Evolutionary conservation across 169 alveolate species (phyloP).

Genomic region (Theileria luwenshuni): DNA sequence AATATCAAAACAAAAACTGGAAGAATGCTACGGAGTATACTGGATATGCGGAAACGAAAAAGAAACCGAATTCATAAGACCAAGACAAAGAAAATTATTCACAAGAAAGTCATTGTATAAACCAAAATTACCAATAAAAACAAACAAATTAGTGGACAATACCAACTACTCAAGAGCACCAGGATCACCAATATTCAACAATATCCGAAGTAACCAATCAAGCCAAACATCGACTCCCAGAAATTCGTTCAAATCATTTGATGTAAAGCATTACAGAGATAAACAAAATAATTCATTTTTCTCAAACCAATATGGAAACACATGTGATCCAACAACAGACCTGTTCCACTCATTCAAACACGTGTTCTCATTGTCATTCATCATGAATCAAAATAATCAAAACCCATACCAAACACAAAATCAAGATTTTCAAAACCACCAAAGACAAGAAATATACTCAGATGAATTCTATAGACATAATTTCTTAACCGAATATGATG

Average conservation of each 20-base stretch:
- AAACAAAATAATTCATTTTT: constrained; percentile 39
- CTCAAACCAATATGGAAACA: constrained; percentile 57
- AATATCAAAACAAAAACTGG: constrained; percentile 51
- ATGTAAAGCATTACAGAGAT: constrained; percentile 1
- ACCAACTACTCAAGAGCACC: constrained; percentile 28
- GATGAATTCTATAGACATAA: too few species aligned
- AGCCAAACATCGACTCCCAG: neutral
- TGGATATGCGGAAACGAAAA: constrained; percentile 46
- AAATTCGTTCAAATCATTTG: neutral
- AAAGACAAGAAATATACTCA: neutral
- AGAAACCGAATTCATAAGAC: constrained; percentile 44
- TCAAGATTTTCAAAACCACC: neutral
- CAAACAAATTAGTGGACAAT: neutral
- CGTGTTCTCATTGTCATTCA: constrained; percentile 41
- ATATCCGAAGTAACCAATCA: neutral
- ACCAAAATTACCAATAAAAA: constrained; percentile 45
- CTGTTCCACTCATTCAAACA: constrained; percentile 46
- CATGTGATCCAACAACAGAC: constrained; percentile 51
- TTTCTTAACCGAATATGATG: too few species aligned
- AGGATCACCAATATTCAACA: constrained; percentile 28
- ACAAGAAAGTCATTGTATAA: constrained; percentile 56
- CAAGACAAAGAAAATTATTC: constrained; percentile 48
- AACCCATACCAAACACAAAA: neutral
- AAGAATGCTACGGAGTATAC: constrained; percentile 63
- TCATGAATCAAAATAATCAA: neutral